Evolutionary conservation across 2,329 filamentous ascomycete genomes (phyloP).

Genomic region (Penicillium sp.): DNA sequence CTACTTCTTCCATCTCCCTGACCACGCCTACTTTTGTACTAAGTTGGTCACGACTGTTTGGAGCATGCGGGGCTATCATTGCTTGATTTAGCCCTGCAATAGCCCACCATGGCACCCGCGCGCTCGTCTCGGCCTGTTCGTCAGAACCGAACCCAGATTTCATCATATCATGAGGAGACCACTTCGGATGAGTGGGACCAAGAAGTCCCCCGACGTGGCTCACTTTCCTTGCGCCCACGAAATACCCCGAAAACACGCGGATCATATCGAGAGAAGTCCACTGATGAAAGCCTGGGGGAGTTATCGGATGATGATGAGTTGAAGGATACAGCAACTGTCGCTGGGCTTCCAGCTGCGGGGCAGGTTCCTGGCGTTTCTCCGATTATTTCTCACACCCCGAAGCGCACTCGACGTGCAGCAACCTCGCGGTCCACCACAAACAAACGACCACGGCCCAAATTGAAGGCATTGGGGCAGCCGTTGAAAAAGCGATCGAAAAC

Average conservation of each 20-base stretch:
- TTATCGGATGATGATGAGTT: constrained; percentile 9
- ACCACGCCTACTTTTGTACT: not conserved
- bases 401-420: constrained; percentile 12
- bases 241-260: constrained; percentile 25
- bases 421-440: constrained; percentile 1
- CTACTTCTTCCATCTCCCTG: not conserved
- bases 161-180: constrained; percentile 41
- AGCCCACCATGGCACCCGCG: constrained; percentile 30
- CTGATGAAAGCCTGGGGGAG: constrained; percentile 28
- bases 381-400: constrained; percentile 4
- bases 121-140: constrained; percentile 35
- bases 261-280: constrained; percentile 39
- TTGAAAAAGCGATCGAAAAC: constrained; percentile 29
- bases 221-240: constrained; percentile 34
- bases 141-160: constrained; percentile 35
- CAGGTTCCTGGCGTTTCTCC: not conserved
- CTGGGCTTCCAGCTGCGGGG: not conserved
- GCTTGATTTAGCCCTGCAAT: not conserved
- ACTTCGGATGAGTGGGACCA: constrained; percentile 29
- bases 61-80: not conserved
- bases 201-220: constrained; percentile 16
- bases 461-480: constrained; percentile 5
- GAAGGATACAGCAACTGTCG: not conserved
- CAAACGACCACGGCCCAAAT: constrained; percentile 16
- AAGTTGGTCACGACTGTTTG: not conserved